Conservation (phyloP, 805 yeast species). For the Candida silvicultrix region DNA sequence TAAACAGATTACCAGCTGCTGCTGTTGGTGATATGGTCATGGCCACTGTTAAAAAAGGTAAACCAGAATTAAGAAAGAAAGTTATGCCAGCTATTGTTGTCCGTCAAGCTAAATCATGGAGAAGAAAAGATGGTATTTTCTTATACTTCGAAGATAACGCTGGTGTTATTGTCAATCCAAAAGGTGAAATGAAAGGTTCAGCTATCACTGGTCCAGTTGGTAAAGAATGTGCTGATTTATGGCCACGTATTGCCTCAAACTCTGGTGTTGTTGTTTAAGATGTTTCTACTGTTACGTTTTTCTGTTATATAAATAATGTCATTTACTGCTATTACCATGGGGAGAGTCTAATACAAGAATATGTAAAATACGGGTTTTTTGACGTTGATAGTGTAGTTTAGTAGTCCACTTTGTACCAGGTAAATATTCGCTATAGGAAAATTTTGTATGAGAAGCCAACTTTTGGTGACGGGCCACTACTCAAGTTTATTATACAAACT, state of each 20-base stretch:
- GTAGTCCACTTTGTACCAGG: too few species aligned
- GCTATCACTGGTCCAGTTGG: constrained; percentile 99
- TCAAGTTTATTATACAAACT: neutral
- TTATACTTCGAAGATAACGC: constrained; percentile 99
- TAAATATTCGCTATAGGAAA: too few species aligned
- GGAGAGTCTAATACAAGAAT: constrained; percentile 3
- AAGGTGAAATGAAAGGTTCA: constrained; percentile 99
- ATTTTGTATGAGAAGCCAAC: neutral
- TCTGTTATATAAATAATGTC: constrained; percentile 22
- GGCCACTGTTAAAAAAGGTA: constrained; percentile 99
- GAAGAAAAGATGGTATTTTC: constrained; percentile 99
- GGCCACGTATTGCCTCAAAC: constrained; percentile 99
- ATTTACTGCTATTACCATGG: constrained; percentile 18
- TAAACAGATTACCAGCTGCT: constrained; percentile 99
- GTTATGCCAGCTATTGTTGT: constrained; percentile 99
- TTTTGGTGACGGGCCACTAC: neutral
- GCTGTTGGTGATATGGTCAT: constrained; percentile 99
- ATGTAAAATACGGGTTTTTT: neutral
- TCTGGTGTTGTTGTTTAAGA: constrained; percentile 99
- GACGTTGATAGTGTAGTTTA: neutral
- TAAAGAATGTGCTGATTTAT: constrained; percentile 99
- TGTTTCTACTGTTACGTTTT: constrained; percentile 11
- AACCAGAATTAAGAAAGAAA: constrained; percentile 99
- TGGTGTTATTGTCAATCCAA: constrained; percentile 99
- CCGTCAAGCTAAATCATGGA: constrained; percentile 99